Base-by-base conservation (phyloP, 169 alveolate genomes). In the Plasmodium malariae region DNA sequence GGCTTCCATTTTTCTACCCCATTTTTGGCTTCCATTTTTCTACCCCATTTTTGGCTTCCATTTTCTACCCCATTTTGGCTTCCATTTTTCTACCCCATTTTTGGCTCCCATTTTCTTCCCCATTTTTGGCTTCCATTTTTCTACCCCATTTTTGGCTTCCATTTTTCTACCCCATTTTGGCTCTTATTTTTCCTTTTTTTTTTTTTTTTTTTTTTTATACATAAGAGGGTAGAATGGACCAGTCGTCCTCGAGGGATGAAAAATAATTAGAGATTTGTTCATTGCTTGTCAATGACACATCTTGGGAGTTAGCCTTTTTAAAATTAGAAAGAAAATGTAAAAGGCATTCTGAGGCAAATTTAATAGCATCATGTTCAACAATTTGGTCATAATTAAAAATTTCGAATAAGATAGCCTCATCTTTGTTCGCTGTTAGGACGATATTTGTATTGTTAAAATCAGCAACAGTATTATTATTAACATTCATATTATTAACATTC, bases 321-420 rank as follows among this genome's bases (percentile, higher is more conserved):
- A 28, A 76, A 51, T 76, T 48, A 28, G 54, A 40, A 60, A 76
- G 74, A 32, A 76, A 76, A 21, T 76, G 73, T 34, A 76, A 14
- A 17, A 76, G 49, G 37, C 60, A 76, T 67, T 76, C 88, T n/a
- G 88, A 76, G 7, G 88, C 88, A 3, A 40, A 76, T 36, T 67
- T 45, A 32, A 76, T 68, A 24, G 88, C 74, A 55, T 76, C 88
- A 26, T 62, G 74, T 30, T 76, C 88, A 21, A 67, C 88, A 32
- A 76, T 60, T 68, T 76, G 88, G 14, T 76, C 88, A 30, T 76
- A 76, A 26, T 59, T 76, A 76, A 76, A 76, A 76, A 76, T 54
- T 76, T 76, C 88, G 24, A 76, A 76, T 62, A 76, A 43, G 28
- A 60, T 76, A 5, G 88, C 88, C 51, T 76, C 88, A 21, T 76